Evolutionary conservation across 371 early-diverging fungal species (phyloP), one percentile per base, ranked within the genome.

Genomic region (Dichotomocladium elegans): DNA sequence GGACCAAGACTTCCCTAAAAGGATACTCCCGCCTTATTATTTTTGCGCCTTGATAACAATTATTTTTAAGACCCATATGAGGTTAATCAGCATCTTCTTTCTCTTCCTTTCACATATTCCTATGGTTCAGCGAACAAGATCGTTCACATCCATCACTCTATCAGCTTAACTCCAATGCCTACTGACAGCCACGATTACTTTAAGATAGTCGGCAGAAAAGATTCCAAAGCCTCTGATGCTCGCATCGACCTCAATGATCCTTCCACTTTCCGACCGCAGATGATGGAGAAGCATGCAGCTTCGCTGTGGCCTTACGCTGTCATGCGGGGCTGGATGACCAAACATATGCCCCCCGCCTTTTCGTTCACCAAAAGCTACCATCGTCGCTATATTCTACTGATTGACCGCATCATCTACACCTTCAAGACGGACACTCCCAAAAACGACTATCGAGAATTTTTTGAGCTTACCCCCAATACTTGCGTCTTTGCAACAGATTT

Each of bases 401-500:
- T 61, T 0, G 73, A 72, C 47, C 61, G 69, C 9, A 41, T 64
- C 25, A 29, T 72, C 3, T 72, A 68, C 47, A 47, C 60, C 9
- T 72, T 68, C 49, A 72, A 72, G 40, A 52, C 53, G 4, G 69
- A 68, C 19, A 34, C 50, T 11, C 64, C 66, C 7, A 58, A 49
- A 8, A 14, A 27, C 1, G 30, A 42, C 24, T 72, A 59, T 24
- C 60, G 69, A 1, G 66, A 68, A 29, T 68, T 66, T 33, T 53
- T 68, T 26, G 64, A 66, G 37, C 19, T 72, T 15, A 66, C 58
- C 22, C 43, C 49, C 6, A 40, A 60, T n/a, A 68, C 73, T 1
- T 46, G 64, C 44, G 66, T 62, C 9, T 68, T 64, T 47, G 66
- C 63, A 2, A 68, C 73, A 12, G 69, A 72, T 54, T 60, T 57